A percentile compares a stretch with the other conserved stretches of the same genome.
Conservation (phyloP, 305 asterid genomes). For the Caryopteris hybrid region DNA sequence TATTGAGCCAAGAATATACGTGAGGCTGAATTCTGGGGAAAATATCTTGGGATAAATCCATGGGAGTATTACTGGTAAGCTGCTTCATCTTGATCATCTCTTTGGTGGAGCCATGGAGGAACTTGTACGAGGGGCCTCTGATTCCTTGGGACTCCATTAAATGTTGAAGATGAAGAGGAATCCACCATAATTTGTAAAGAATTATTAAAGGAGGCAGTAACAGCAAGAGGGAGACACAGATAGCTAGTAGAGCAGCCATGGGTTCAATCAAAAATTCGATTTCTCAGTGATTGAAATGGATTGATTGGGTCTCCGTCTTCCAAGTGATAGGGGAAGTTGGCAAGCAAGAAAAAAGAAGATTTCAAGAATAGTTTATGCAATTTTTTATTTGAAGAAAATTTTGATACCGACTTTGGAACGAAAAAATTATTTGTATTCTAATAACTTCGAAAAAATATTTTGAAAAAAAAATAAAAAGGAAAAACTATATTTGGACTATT, state of each 20-base stretch:
- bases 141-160: constrained; percentile 29
- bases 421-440: too few relatives aligned
- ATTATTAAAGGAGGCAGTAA: not conserved
- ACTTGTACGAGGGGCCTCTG: constrained; percentile 35
- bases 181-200: constrained; percentile 34
- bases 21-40: constrained; percentile 51
- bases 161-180: constrained; percentile 20
- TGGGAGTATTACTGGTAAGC: constrained; percentile 14
- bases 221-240: not conserved
- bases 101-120: constrained; percentile 31
- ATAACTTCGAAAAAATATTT: too few relatives aligned
- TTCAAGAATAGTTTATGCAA: too few relatives aligned
- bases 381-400: too few relatives aligned
- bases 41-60: constrained; percentile 45
- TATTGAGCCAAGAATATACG: constrained; percentile 38
- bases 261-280: not conserved
- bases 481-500: too few relatives aligned
- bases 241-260: constrained; percentile 6
- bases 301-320: too few relatives aligned
- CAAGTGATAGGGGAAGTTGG: too few relatives aligned
- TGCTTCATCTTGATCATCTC: constrained; percentile 26
- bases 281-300: not conserved
- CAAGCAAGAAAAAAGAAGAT: too few relatives aligned
- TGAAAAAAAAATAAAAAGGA: too few relatives aligned
- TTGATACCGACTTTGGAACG: too few relatives aligned